A percentile compares a stretch with the other conserved stretches of the same genome.
Evolutionary conservation across 2,329 filamentous ascomycete species (phyloP).

Genomic region (Ceratocystis destructans): DNA sequence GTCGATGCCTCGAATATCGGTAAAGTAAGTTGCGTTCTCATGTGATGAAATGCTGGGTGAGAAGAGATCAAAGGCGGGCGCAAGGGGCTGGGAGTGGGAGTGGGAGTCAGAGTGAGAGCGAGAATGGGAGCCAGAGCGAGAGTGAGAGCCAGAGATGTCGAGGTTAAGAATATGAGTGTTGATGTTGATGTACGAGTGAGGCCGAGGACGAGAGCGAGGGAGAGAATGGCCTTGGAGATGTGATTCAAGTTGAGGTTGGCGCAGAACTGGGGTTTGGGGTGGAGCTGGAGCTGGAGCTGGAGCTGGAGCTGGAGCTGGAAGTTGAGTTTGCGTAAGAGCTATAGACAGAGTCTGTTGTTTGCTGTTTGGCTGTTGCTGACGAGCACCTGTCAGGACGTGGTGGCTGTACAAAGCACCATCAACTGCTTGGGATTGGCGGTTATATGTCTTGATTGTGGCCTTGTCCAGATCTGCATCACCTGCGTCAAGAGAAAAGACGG

Average conservation of each 20-base stretch:
- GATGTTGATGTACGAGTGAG: background rate
- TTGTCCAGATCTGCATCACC: background rate
- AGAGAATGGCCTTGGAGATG: background rate
- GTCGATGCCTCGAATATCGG: constrained; percentile 12
- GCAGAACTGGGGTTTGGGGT: background rate
- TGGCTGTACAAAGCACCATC: background rate
- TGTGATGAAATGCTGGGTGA: constrained; percentile 14
- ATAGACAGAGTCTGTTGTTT: too few relatives aligned
- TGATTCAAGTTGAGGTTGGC: background rate
- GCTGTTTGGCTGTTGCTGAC: background rate
- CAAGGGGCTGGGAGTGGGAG: background rate
- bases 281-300: background rate
- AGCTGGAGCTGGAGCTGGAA: background rate
- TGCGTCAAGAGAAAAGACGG: background rate
- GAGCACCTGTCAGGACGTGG: background rate
- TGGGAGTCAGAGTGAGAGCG: background rate
- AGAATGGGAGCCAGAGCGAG: background rate
- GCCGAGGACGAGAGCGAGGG: background rate
- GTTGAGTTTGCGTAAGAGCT: background rate
- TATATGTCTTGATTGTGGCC: background rate
- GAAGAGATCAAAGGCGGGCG: constrained; percentile 11
- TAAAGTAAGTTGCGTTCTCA: constrained; percentile 12
- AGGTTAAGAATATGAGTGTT: too few relatives aligned
- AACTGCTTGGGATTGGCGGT: background rate
- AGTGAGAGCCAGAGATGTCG: background rate